phyloP scores from a whole-genome alignment of 768 basidiomycete genomes.

The Rhizopogon salebrosus region DNA sequence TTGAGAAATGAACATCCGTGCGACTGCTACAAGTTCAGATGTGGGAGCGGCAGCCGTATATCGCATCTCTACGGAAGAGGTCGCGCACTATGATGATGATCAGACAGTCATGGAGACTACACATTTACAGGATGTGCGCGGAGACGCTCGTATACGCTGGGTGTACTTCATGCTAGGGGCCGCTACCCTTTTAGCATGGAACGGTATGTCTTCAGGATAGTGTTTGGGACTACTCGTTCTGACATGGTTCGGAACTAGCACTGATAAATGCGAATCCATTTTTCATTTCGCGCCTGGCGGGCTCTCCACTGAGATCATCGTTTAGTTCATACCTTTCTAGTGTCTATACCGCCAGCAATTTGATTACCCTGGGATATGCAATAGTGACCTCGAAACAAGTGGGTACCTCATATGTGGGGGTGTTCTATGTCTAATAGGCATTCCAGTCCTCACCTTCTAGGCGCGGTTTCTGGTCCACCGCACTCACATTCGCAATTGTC shows the following conservation, averaged over 20 bases:
- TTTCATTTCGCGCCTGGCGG: constrained; percentile 65
- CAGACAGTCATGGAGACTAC: background rate
- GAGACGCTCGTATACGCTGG: constrained; percentile 49
- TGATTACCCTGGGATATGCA: constrained; percentile 70
- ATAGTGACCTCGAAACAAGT: constrained; percentile 67
- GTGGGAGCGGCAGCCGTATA: background rate
- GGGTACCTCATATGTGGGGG: constrained; percentile 16
- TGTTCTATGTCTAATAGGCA: background rate
- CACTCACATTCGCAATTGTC: constrained; percentile 48
- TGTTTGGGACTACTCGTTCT: background rate
- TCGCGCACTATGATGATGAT: background rate
- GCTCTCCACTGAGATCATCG: constrained; percentile 49
- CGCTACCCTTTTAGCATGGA: constrained; percentile 83
- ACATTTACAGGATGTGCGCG: constrained; percentile 1
- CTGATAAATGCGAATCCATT: constrained; percentile 84
- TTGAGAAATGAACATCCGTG: background rate
- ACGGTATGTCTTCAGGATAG: constrained; percentile 48
- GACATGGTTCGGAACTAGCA: constrained; percentile 36
- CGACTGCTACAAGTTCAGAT: background rate
- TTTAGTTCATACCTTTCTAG: constrained; percentile 67
- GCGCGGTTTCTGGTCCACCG: constrained; percentile 47
- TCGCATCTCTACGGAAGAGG: background rate
- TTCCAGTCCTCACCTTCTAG: constrained; percentile 55
- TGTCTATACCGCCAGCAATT: constrained; percentile 58
- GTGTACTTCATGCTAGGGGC: constrained; percentile 73